Base-by-base conservation (phyloP, 2,329 filamentous ascomycete species). In the Xylariales sp. region DNA sequence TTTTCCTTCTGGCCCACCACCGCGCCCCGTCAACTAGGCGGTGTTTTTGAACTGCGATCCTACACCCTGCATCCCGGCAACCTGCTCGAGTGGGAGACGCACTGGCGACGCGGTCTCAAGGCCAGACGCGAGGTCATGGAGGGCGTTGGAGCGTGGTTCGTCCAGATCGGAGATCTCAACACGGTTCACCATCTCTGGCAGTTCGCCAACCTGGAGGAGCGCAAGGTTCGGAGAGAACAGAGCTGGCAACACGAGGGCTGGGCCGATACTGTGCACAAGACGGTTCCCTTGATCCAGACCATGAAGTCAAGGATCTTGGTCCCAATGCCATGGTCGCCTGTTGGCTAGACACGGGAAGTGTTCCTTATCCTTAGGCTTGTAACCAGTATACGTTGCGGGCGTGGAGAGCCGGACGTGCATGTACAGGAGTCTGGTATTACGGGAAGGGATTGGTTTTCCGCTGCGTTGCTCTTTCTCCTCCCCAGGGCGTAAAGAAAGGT, bases 1-100 rank as follows among this genome's bases (percentile, higher is more conserved):
- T 98, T 98, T 68, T 95, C 90, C 25, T 98, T 98, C 76, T 98
- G 93, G 93, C 93, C 93, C 1, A 98, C 93, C 3, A 91, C 88
- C 0, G 78, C 90, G 4, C 93, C 93, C 0, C 88, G 93, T 46
- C 75, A 88, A 56, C 79, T 98, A 1, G 93, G 93, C 42, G 93
- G 93, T 33, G 68, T 98, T 31, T 98, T 98, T 60, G 93, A 98
- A 70, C 76, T 98, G 24, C 87, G 93, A 39, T 96, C 93, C 2
- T 98, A 98, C 71, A 96, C 89, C 4, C 77, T 98, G 16, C 88
- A 96, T 61, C 93, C 93, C 0, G 93, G 93, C 31, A 96, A 96
- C 62, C 74, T 98, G 31, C 77, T 98, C 6, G 93, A 98, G 68
- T 98, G 93, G 93, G 93, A 98, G 74, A 94, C 88, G 29, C 93